Conservation (phyloP, 192 early-diverging fungal genomes). For the Rhizophagus clarus region DNA sequence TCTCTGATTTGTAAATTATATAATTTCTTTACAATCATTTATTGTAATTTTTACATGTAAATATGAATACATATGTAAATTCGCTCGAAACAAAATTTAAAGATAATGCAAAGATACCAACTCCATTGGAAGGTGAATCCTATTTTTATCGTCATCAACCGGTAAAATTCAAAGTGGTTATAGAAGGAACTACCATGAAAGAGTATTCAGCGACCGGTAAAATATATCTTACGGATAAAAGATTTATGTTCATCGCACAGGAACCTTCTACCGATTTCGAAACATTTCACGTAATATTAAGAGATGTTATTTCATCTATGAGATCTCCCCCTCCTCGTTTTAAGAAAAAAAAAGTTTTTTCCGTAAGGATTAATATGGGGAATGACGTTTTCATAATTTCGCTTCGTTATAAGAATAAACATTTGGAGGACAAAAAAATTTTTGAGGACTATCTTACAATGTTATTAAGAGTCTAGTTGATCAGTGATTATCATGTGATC, state of each 20-base stretch:
- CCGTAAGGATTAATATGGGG: background rate
- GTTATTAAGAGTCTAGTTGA: background rate
- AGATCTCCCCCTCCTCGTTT: too few species aligned
- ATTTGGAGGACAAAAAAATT: constrained; percentile 1
- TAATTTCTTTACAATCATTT: too few species aligned
- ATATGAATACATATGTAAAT: constrained; percentile 2
- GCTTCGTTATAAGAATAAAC: background rate
- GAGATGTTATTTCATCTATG: constrained; percentile 13
- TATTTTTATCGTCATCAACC: constrained; percentile 15
- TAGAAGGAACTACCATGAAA: background rate
- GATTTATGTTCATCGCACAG: constrained; percentile 3
- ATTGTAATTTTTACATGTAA: too few species aligned
- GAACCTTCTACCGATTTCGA: background rate
- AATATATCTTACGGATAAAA: constrained; percentile 22
- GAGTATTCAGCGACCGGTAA: background rate
- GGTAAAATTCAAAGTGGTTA: background rate
- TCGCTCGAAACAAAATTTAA: background rate
- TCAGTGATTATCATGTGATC: too few species aligned
- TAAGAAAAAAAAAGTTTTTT: constrained; percentile 1
- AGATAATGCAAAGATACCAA: background rate
- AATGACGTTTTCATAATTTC: background rate
- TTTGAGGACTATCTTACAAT: constrained; percentile 23
- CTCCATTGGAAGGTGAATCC: constrained; percentile 1
- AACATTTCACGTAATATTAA: background rate
- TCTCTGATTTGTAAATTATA: too few species aligned